A percentile compares a stretch with the other conserved stretches of the same genome.
These are phyloP conservation scores for Annulohypoxylon moriforme DNA, from an alignment of 495 filamentous ascomycete genomes.

Conservation along the genomic window DNA sequence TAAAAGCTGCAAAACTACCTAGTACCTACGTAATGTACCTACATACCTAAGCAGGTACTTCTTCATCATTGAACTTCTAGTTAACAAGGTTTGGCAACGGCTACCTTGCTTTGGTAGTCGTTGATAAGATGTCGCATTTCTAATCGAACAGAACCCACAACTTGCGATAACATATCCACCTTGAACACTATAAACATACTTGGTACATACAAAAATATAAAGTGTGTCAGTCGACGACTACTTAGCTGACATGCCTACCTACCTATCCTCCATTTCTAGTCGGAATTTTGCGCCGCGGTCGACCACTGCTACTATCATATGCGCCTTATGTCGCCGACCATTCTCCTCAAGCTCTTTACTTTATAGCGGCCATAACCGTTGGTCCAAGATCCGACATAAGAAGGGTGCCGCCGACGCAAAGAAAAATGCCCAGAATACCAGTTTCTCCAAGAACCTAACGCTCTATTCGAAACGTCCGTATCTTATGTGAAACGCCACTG, in stretches of 20 bases:
- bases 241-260: slow-evolving; percentile 38
- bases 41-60: not conserved
- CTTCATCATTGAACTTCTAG: too few relatives aligned
- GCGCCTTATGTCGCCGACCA: slow-evolving; percentile 57
- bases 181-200: not conserved
- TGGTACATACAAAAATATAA: not conserved
- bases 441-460: slow-evolving; percentile 63
- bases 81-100: not conserved
- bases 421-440: slow-evolving; percentile 61
- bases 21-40: not conserved
- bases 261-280: slow-evolving; percentile 15
- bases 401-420: slow-evolving; percentile 81
- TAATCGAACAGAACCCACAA: not conserved
- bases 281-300: slow-evolving; percentile 26
- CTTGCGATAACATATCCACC: too few relatives aligned
- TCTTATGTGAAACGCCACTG: slow-evolving; percentile 1
- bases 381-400: slow-evolving; percentile 95
- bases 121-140: too few relatives aligned
- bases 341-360: slow-evolving; percentile 65
- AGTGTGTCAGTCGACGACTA: not conserved
- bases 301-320: slow-evolving; percentile 43
- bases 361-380: slow-evolving; percentile 84
- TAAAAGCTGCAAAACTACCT: not conserved
- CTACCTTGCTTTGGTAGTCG: not conserved
- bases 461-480: slow-evolving; percentile 63